Conservation (phyloP, 2,329 filamentous ascomycete species). For the Paraconiothyrium sp. region DNA sequence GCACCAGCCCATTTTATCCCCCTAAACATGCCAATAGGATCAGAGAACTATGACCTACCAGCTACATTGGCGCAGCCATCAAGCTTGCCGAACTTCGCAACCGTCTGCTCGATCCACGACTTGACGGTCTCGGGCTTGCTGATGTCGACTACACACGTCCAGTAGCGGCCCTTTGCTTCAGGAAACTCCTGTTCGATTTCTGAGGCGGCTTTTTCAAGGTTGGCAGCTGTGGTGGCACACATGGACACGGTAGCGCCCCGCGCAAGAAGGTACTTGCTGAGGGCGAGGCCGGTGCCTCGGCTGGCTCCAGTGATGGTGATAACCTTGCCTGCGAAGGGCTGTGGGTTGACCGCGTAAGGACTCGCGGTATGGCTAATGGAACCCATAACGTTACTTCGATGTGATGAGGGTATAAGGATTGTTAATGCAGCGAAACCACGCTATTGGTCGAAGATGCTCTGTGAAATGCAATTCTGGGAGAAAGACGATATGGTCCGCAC, state of each 20-base stretch:
- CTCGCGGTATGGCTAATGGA: conserved; percentile 1
- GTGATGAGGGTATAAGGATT: neutral
- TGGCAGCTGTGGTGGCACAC: conserved; percentile 23
- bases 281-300: conserved; percentile 21
- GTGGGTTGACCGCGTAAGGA: conserved; percentile 20
- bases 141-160: conserved; percentile 21
- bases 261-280: conserved; percentile 23
- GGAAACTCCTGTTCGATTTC: conserved; percentile 22
- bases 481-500: neutral
- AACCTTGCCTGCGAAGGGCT: conserved; percentile 23
- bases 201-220: conserved; percentile 20
- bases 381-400: neutral
- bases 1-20: neutral
- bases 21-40: neutral
- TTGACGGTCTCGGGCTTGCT: conserved; percentile 17
- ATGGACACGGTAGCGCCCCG: conserved; percentile 23
- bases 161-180: conserved; percentile 21
- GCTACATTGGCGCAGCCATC: conserved; percentile 27
- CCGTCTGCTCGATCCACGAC: conserved; percentile 23
- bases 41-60: conserved; percentile 13
- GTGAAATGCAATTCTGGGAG: neutral
- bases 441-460: neutral
- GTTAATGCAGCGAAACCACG: neutral
- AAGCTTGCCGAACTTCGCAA: conserved; percentile 21
- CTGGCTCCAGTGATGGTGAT: conserved; percentile 26